Percentiles rank a stretch among this genome's conserved stretches.
Conservation (phyloP, 2,329 filamentous ascomycete genomes). For the Penicillium sclerotiorum region DNA sequence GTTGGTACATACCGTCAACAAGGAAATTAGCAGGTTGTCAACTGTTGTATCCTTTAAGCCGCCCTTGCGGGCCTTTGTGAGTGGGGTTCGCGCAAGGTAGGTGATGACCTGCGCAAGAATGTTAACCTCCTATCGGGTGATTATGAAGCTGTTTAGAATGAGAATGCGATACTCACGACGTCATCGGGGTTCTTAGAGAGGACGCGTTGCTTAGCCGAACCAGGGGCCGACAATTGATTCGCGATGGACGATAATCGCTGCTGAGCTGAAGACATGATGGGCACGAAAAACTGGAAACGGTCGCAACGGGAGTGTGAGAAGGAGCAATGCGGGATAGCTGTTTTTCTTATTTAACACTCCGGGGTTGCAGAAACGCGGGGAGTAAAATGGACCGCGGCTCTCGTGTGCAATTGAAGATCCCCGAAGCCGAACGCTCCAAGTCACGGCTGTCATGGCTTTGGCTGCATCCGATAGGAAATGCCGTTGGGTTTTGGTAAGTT, state of each 20-base stretch:
- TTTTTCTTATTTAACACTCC: slow-evolving; percentile 13
- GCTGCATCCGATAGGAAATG: slow-evolving; percentile 29
- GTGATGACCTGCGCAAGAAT: slow-evolving; percentile 40
- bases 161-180: slow-evolving; percentile 34
- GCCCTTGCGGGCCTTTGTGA: slow-evolving; percentile 45
- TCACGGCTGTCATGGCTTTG: too few species aligned
- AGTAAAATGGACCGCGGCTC: slow-evolving; percentile 34
- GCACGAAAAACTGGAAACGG: neutral
- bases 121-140: too few species aligned
- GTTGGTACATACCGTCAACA: slow-evolving; percentile 40
- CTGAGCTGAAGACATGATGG: slow-evolving; percentile 41
- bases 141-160: too few species aligned
- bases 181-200: slow-evolving; percentile 43
- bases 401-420: too few species aligned
- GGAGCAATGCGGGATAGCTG: neutral
- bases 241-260: slow-evolving; percentile 46
- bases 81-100: slow-evolving; percentile 41
- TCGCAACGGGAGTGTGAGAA: neutral
- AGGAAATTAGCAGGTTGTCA: slow-evolving; percentile 40
- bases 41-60: slow-evolving; percentile 43
- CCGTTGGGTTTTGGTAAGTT: slow-evolving; percentile 18
- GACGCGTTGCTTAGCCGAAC: slow-evolving; percentile 34
- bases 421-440: too few species aligned
- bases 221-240: slow-evolving; percentile 40
- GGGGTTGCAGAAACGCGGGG: slow-evolving; percentile 14